Conservation (phyloP, 768 basidiomycete genomes). For the Ephemerocybe angulata region DNA sequence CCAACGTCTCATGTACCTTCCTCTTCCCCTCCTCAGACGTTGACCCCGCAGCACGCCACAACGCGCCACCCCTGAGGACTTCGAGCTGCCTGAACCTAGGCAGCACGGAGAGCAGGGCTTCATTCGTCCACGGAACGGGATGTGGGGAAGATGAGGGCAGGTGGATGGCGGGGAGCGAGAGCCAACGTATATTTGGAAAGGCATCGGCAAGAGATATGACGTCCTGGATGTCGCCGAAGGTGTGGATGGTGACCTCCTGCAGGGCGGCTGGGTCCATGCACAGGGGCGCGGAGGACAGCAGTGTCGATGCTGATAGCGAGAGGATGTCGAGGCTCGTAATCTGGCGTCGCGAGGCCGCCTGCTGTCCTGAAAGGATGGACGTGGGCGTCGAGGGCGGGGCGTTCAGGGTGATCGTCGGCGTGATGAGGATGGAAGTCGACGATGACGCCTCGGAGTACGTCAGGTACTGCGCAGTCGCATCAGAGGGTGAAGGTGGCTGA, state of each 20-base stretch:
- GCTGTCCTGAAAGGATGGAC: slow-evolving; percentile 6
- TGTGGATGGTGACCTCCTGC: slow-evolving; percentile 30
- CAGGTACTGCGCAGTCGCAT: not conserved
- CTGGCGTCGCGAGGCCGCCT: slow-evolving; percentile 15
- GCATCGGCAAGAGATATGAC: slow-evolving; percentile 31
- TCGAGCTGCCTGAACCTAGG: slow-evolving; percentile 40
- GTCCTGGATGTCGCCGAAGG: slow-evolving; percentile 25
- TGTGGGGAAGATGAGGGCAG: slow-evolving; percentile 17
- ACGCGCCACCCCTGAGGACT: slow-evolving; percentile 39
- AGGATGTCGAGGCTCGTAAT: slow-evolving; percentile 36
- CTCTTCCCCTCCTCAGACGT: slow-evolving; percentile 24
- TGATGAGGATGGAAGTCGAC: slow-evolving; percentile 18
- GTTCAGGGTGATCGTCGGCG: slow-evolving; percentile 16
- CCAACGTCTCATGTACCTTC: slow-evolving; percentile 40
- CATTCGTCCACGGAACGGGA: slow-evolving; percentile 23
- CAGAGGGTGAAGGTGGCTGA: not conserved
- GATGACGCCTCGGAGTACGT: not conserved
- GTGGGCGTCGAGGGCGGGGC: slow-evolving; percentile 13
- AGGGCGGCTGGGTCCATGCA: slow-evolving; percentile 28
- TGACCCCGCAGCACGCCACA: slow-evolving; percentile 36
- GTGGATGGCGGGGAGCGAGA: slow-evolving; percentile 32
- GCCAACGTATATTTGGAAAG: slow-evolving; percentile 39
- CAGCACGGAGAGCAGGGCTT: slow-evolving; percentile 38
- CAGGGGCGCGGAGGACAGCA: slow-evolving; percentile 23
- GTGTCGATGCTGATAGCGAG: slow-evolving; percentile 24